These are phyloP conservation scores for Trichoderma lentiforme DNA, from an alignment of 2,329 filamentous ascomycete species.

Conservation along the genomic window DNA sequence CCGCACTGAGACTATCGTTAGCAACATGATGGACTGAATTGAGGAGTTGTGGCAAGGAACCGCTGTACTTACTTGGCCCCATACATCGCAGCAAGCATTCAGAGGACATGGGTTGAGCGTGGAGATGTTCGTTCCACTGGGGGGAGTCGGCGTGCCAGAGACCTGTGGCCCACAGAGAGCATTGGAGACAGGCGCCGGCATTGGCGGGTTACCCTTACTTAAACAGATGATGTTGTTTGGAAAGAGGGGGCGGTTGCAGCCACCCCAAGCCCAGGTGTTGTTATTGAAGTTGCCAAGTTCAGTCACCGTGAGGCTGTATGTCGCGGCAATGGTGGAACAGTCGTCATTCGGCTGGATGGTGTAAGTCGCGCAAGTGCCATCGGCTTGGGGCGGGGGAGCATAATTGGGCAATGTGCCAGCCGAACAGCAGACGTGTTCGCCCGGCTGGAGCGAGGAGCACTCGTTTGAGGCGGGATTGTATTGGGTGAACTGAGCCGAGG, in stretches of 20 bases:
- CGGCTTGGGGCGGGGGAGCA: constrained; percentile 31
- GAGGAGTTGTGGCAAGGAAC: not conserved
- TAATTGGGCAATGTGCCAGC: constrained; percentile 27
- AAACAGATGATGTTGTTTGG: constrained; percentile 23
- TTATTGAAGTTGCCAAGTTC: constrained; percentile 27
- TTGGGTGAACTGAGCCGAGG: constrained; percentile 22
- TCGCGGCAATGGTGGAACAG: constrained; percentile 32
- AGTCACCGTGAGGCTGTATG: constrained; percentile 20
- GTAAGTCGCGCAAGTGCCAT: constrained; percentile 38
- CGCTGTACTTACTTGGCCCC: constrained; percentile 26
- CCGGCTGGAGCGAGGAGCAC: constrained; percentile 33
- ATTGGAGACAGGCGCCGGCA: constrained; percentile 23
- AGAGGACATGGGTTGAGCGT: constrained; percentile 31
- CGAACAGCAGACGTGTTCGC: constrained; percentile 38
- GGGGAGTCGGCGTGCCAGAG: constrained; percentile 21
- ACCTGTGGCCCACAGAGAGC: constrained; percentile 25
- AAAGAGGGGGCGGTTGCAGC: constrained; percentile 20
- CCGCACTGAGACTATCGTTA: constrained; percentile 33
- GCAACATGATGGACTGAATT: not conserved
- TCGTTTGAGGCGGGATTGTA: constrained; percentile 35
- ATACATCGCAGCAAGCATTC: constrained; percentile 33
- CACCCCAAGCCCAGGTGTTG: constrained; percentile 28
- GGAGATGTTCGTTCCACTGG: constrained; percentile 18
- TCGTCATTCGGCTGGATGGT: constrained; percentile 31
- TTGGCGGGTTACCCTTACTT: constrained; percentile 23